Evolutionary conservation across 2,329 filamentous ascomycete species (phyloP), one percentile per base, ranked within the genome.

Genomic region (Fusarium hainanense): DNA sequence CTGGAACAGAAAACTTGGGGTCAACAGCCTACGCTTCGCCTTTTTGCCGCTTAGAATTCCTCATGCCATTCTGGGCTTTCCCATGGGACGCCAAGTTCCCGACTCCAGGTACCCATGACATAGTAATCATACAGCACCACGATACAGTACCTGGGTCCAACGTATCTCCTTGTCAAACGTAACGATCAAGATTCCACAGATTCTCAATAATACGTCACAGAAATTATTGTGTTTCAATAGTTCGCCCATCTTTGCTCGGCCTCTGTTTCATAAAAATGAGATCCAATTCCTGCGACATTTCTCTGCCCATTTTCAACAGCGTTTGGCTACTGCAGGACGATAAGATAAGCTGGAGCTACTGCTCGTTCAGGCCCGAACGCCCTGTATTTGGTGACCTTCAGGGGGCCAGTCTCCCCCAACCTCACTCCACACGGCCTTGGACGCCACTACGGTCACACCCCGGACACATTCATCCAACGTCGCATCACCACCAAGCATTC

Each of bases 251-350:
- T 52, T 34, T 66, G 66, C 64, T 64, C 67, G 58, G 43, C 28
- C 50, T 37, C 27, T 68, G 69, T 74, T 74, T 71, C 72, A 71
- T 58, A 50, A 60, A 71, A 58, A 71, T 63, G 54, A 68, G n/a
- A 58, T 41, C 21, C 48, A 66, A 66, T 66, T 66, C 61, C 61
- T 66, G 61, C 49, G 58, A 58, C 48, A 37, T 46, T 54, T 46
- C 28, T 37, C 54, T 60, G 28, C 47, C 27, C 32, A 28, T 41
- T 40, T 54, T 50, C 52, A 30, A 42, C 40, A 54, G 52, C 25
- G 51, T 43, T 20, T 52, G 34, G 49, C 62, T 51, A 55, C 60
- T 66, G 70, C 47, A 62, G 30, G 21, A 47, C 65, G 68, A 68
- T 73, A 69, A 71, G 70, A 71, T 73, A 69, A 55, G 70, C 44